Percentiles rank a stretch among this genome's conserved stretches.
These are phyloP conservation scores for Phlegmacium glaucopus DNA, from an alignment of 768 basidiomycete genomes.

Conservation along the genomic window DNA sequence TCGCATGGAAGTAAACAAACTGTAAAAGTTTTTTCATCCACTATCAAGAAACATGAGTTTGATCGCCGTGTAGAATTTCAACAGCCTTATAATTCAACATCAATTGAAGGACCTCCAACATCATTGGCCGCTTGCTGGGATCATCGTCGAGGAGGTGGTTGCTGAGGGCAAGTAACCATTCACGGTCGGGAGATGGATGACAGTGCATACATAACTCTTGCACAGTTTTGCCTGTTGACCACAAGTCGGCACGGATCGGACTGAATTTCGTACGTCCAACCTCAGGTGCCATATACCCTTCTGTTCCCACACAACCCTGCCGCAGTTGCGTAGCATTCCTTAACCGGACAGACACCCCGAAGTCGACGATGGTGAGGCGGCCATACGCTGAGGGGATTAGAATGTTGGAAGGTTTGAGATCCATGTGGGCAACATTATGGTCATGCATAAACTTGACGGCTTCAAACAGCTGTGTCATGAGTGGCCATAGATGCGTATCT, in stretches of 20 bases:
- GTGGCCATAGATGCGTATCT: too few species aligned
- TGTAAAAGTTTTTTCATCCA: too few species aligned
- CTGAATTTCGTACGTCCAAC: not conserved
- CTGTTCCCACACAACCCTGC: not conserved
- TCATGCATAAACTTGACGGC: too few species aligned
- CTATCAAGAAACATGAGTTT: too few species aligned
- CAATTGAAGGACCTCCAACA: not conserved
- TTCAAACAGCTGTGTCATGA: too few species aligned
- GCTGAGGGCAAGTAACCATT: not conserved
- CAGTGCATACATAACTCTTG: constrained; percentile 1
- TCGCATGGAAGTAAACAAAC: too few species aligned
- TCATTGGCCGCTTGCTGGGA: not conserved
- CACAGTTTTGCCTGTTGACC: constrained; percentile 2
- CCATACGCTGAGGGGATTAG: too few species aligned
- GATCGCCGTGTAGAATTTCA: not conserved
- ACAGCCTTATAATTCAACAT: not conserved
- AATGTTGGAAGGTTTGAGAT: too few species aligned
- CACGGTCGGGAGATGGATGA: not conserved
- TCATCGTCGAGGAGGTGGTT: not conserved
- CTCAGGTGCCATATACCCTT: not conserved
- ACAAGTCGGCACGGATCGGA: constrained; percentile 1
- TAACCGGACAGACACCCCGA: too few species aligned
- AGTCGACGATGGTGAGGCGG: too few species aligned
- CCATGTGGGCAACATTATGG: too few species aligned
- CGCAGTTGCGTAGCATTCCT: too few species aligned